These are phyloP conservation scores for Aspergillaceae sp. DNA, from an alignment of 2,329 filamentous ascomycete genomes.

Conservation along the genomic window DNA sequence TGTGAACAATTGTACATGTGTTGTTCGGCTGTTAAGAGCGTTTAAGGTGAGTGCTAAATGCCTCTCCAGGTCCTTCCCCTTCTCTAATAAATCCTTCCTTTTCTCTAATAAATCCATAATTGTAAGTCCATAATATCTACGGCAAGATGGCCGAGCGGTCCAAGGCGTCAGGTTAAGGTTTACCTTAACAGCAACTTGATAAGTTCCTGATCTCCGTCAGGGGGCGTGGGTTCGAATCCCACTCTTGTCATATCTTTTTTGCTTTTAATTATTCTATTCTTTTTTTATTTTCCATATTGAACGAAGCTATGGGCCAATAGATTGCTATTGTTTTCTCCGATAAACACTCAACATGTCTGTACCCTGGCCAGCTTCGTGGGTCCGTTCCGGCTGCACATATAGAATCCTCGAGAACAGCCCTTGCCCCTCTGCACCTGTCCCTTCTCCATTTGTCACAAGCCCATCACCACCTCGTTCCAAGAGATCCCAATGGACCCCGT, in stretches of 20 bases:
- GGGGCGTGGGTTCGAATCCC: constrained; percentile 5
- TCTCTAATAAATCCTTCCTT: background rate
- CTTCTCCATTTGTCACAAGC: constrained; percentile 4
- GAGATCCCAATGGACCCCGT: constrained; percentile 29
- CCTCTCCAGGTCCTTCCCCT: no score
- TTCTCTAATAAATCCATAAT: background rate
- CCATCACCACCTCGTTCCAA: constrained; percentile 21
- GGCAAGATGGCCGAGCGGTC: constrained; percentile 1
- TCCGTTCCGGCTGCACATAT: constrained; percentile 24
- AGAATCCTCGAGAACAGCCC: constrained; percentile 19
- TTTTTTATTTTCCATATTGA: background rate
- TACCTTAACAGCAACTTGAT: constrained; percentile 1
- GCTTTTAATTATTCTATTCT: background rate
- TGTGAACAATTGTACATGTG: no score
- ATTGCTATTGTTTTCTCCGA: background rate
- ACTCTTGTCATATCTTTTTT: constrained; percentile 2
- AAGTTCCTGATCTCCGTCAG: constrained; percentile 3
- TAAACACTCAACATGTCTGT: constrained; percentile 5
- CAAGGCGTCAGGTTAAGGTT: constrained; percentile 3
- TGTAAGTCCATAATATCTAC: background rate
- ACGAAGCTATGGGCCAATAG: background rate
- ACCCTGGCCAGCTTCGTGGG: constrained; percentile 10
- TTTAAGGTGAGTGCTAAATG: no score
- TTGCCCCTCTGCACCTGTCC: background rate
- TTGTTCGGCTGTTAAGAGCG: no score